Evolutionary conservation across 768 basidiomycete species (phyloP), one percentile per base, ranked within the genome.

Genomic region (Aureoboletus auriporus): DNA sequence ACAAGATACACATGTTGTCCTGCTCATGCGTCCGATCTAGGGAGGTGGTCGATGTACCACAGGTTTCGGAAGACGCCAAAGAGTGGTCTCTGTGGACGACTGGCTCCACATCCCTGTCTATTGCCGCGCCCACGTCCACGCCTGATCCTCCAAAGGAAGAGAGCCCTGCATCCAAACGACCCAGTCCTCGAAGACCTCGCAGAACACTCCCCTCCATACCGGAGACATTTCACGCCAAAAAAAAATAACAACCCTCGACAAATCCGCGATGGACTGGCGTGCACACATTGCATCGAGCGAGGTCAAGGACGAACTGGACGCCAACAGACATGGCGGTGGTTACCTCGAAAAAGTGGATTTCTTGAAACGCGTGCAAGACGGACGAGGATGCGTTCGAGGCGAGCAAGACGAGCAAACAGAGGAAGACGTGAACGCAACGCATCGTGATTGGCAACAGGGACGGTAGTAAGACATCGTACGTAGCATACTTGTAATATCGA

Each of bases 261-360:
- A 92, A 64, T 89, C 87, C 0, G 81, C 85, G 11, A 81, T 93
- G 78, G 91, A 93, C 61, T 93, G 91, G 91, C 75, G 75, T 27
- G 66, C 79, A 1, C 89, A 92, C 56, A 66, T 89, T 12, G 65
- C 74, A 0, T 58, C 65, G 23, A 59, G 63, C 16, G 76, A 71
- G 4, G 59, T 84, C 8, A 76, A 79, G 51, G 83, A 89, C 55
- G 86, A 89, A 52, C 73, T 93, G n/a, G 37, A 46, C 17, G 37
- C 37, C 20, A 23, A 90, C 51, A 72, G 84, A 40, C 77, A 83
- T 36, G 79, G 82, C 0, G 89, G 87, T 8, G 88, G 90, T 0
- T 93, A 87, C 65, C 70, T 93, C 16, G 90, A 89, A 56, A 92
- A 87, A 68, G 80, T 90, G 28, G 89, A 91, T 33, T 93, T 93